These are phyloP conservation scores for Diaporthe velutina DNA, from an alignment of 2,329 filamentous ascomycete genomes.

Conservation along the genomic window DNA sequence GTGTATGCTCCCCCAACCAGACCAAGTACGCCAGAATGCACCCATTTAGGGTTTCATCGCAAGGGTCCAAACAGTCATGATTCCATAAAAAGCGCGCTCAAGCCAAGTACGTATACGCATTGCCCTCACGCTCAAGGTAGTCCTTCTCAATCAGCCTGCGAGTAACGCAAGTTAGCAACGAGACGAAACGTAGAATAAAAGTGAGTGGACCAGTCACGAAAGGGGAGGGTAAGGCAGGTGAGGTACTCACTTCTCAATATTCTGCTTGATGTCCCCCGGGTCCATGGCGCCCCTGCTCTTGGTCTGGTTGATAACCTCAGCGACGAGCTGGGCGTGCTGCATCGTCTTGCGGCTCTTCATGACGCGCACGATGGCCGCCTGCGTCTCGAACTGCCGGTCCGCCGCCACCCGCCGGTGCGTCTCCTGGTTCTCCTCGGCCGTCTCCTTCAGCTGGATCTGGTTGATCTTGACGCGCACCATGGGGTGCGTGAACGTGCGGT, in stretches of 20 bases:
- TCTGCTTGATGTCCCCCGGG: constrained; percentile 90
- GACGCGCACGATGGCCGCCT: constrained; percentile 95
- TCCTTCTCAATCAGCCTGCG: constrained; percentile 89
- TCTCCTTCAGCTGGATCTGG: constrained; percentile 97
- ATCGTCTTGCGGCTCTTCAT: constrained; percentile 96
- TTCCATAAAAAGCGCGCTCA: constrained; percentile 49
- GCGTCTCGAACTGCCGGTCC: constrained; percentile 95
- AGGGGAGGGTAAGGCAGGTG: not conserved
- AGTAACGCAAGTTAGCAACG: not conserved
- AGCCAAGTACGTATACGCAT: constrained; percentile 78
- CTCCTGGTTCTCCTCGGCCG: constrained; percentile 92
- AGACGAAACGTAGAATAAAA: not conserved
- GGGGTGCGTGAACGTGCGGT: constrained; percentile 79
- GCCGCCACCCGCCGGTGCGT: constrained; percentile 91
- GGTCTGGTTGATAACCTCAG: constrained; percentile 92
- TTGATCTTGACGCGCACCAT: constrained; percentile 98
- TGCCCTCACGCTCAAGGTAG: constrained; percentile 86
- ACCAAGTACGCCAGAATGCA: constrained; percentile 8
- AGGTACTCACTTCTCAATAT: constrained; percentile 88
- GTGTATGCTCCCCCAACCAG: constrained; percentile 7
- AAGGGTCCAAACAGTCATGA: not conserved
- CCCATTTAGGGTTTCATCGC: not conserved
- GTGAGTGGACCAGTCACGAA: constrained; percentile 5
- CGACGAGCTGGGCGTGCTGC: constrained; percentile 86
- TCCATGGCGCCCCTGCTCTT: constrained; percentile 89